Evolutionary conservation across 2,329 filamentous ascomycete genomes (phyloP), one percentile per base, ranked within the genome.

Genomic region (Aspergillus japonicus): DNA sequence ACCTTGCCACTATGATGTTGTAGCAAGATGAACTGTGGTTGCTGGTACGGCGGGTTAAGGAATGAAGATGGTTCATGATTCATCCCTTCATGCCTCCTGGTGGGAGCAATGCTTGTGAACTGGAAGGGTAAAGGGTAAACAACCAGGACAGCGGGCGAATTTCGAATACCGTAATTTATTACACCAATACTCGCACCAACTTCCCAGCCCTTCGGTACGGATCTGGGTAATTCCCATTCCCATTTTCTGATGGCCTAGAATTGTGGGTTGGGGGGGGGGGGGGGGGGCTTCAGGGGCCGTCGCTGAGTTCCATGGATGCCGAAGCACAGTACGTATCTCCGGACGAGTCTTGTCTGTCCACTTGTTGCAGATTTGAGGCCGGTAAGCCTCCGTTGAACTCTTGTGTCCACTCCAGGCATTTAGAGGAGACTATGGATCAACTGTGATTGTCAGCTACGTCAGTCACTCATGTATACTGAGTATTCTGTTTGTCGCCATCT

Each of bases 231-330:
- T 19, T 44, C 12, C 33, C 26, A 44, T 19, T 44, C 12, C 33
- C 26, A 35, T 48, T 48, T 24, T 29, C 42, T 31, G 33, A 16
- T 16, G 26, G 47, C 23, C 39, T 47, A 4, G 10, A 48, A 23
- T 55, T 35, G 47, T 47, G 42, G 26, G 53, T 47, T 29, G 53
- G 53, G 47, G 44, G 53, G 47, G 44, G 53, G 47, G 44, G 53
- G 47, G 44, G 53, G n/a, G 47, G 44, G 53, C 53, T 55, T 55
- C 53, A 55, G 53, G 53, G 53, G 53, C 53, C 53, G 53, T 48
- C 53, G 24, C 35, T 48, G 53, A 55, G 44, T 55, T 47, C 53
- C 53, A 47, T 55, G 53, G 53, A 48, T 55, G 47, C 53, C 44
- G 53, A 44, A 44, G 24, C 47, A 33, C 52, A 29, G 53, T 55